Evolutionary conservation across 1,139 yeast species (phyloP).

Genomic region (Zygoascus hellenicus): DNA sequence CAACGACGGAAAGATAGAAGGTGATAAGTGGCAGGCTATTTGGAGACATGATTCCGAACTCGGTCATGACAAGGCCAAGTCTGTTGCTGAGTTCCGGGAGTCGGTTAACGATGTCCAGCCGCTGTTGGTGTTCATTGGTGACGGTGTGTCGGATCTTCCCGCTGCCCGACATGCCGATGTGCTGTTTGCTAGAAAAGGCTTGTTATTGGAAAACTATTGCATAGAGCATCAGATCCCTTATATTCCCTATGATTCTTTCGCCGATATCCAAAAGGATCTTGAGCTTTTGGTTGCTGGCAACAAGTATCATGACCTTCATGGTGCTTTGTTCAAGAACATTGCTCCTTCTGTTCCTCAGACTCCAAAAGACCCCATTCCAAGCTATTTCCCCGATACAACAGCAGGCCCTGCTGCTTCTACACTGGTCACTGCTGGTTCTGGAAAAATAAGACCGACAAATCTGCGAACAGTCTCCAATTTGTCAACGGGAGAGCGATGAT

Average conservation of each 20-base stretch:
- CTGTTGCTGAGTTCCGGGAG: conserved; percentile 45
- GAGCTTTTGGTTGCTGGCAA: conserved; percentile 31
- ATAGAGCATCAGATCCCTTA: conserved; percentile 38
- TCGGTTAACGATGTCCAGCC: conserved; percentile 29
- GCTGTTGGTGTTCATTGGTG: conserved; percentile 39
- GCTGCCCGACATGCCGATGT: conserved; percentile 43
- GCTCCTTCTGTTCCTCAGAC: conserved; percentile 8
- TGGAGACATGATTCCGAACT: conserved; percentile 57
- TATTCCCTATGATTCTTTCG: conserved; percentile 39
- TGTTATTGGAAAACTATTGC: conserved; percentile 39
- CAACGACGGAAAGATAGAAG: conserved; percentile 49
- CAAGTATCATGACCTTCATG: conserved; percentile 26
- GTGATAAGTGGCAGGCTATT: conserved; percentile 49
- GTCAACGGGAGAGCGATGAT: conserved; percentile 4
- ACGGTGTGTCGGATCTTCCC: conserved; percentile 43
- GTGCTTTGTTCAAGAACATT: conserved; percentile 7
- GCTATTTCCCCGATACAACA: conserved; percentile 9
- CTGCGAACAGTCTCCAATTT: conserved; percentile 7
- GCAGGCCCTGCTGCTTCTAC: conserved; percentile 1
- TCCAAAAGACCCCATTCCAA: conserved; percentile 5
- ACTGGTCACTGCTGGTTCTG: conserved; percentile 5
- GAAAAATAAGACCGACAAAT: conserved; percentile 4
- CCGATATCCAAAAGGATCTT: conserved; percentile 37
- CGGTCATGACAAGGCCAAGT: conserved; percentile 63
- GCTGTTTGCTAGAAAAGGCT: conserved; percentile 40